Conservation (phyloP, 169 alveolate species). For the Eimeria necatrix region DNA sequence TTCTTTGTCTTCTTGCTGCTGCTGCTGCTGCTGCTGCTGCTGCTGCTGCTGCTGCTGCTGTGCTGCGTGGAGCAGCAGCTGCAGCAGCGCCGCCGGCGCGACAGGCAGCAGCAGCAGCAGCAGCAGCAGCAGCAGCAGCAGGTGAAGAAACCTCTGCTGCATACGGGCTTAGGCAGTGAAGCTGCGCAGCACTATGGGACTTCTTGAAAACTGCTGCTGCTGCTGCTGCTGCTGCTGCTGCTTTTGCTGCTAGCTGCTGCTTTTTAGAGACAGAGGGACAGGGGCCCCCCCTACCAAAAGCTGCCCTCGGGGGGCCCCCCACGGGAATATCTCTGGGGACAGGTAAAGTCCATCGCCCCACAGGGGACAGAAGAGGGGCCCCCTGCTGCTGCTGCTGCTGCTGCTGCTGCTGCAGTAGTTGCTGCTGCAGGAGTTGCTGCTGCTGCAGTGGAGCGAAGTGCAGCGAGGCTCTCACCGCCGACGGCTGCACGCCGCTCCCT, state of each 20-base stretch:
- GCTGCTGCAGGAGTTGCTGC: neutral
- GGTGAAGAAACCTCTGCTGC: neutral
- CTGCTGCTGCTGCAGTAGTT: neutral
- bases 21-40: neutral
- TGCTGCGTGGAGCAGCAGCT: neutral
- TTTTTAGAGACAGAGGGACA: neutral
- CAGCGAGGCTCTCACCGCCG: too few relatives aligned
- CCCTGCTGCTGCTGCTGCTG: slow-evolving; percentile 10
- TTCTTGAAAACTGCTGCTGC: neutral
- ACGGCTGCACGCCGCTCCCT: too few relatives aligned
- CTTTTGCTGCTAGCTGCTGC: neutral
- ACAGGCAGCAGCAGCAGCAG: neutral
- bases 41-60: neutral
- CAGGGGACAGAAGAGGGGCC: neutral
- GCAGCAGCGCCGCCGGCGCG: neutral
- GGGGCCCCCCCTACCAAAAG: neutral
- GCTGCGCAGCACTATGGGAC: neutral
- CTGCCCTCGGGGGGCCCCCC: neutral
- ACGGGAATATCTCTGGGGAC: neutral
- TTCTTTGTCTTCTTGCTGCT: neutral
- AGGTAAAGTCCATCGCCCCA: slow-evolving; percentile 18
- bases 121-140: neutral
- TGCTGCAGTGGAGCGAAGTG: neutral
- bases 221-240: slow-evolving; percentile 28
- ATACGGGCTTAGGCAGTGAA: neutral